Evolutionary conservation across 2,329 filamentous ascomycete species (phyloP), one percentile per base, ranked within the genome.

Genomic region (Thermothelomyces thermophilus): DNA sequence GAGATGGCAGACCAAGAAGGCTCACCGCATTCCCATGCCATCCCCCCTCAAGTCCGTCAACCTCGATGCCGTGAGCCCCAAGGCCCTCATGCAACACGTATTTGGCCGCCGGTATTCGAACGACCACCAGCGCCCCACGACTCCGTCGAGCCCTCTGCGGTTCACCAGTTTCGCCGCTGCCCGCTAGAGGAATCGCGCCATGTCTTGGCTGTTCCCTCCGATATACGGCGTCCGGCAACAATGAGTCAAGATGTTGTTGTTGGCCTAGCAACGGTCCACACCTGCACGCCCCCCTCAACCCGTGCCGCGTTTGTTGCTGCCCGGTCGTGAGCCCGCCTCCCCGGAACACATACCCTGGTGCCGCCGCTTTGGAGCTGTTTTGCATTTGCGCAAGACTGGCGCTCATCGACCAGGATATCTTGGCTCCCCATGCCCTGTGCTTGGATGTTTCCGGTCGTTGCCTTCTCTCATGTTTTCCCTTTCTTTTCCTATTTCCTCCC

Each of bases 1-100:
- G 54, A 81, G 80, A 51, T 93, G 88, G 80, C 82, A 73, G 58
- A 66, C 67, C 34, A 73, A 71, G 62, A 76, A 73, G 59, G 42
- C 61, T 13, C 68, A 68, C 47, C 68, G 64, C 53, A 63, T 69
- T 53, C 62, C 65, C 22, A 56, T 70, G 16, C 67, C 69, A 2
- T 56, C 68, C 55, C 62, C 63, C 35, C 62, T 64, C 59, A 59
- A 55, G 54, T 57, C 59, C 55, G 59, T 59, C 51, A 63, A 60
- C 47, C 59, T 70, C 36, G 67, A 69, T 52, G 64, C 66, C 43
- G 58, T 66, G 52, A 62, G 62, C 20, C 63, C 70, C 31, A 62
- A 66, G 14, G 66, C 60, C 30, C 58, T 67, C 48, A 62, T 67
- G 57, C 64, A 66, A 50, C 62, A 65, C 45, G 58, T 66, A 34